phyloP scores from a whole-genome alignment of 306 rosid genomes.

The Quercus rubra region DNA sequence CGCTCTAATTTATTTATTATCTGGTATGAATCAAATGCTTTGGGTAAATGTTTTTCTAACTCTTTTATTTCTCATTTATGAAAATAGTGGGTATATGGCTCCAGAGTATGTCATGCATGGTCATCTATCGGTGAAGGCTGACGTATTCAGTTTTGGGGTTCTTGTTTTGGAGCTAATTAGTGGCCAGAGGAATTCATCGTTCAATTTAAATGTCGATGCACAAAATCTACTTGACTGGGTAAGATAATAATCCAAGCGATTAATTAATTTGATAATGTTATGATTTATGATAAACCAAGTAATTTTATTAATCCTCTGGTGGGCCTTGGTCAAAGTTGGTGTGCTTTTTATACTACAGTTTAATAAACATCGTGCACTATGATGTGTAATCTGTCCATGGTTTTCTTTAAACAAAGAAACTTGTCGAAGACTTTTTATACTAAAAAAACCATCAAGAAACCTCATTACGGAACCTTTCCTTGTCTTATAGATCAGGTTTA shows the following conservation, averaged over 20 bases:
- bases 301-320: neutral
- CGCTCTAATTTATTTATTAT: neutral
- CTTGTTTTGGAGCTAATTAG: conserved; percentile 76
- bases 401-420: neutral
- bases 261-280: neutral
- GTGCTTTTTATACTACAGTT: neutral
- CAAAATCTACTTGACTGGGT: conserved; percentile 57
- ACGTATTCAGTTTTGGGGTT: conserved; percentile 91
- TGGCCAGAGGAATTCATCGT: conserved; percentile 56
- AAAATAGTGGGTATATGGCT: conserved; percentile 89
- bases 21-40: neutral
- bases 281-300: too few relatives aligned
- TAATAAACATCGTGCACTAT: neutral
- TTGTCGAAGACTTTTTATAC: neutral
- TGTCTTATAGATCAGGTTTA: neutral
- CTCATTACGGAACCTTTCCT: neutral
- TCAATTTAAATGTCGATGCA: conserved; percentile 22
- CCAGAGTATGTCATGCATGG: conserved; percentile 94
- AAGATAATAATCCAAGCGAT: conserved; percentile 11
- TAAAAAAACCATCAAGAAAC: neutral
- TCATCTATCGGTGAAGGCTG: conserved; percentile 67
- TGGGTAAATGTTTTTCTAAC: neutral
- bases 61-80: neutral
- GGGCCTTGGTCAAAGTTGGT: neutral
- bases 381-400: neutral